Evolutionary conservation across 805 yeast species (phyloP), one percentile per base, ranked within the genome.

Genomic region (Cyberlindnera mrakii): DNA sequence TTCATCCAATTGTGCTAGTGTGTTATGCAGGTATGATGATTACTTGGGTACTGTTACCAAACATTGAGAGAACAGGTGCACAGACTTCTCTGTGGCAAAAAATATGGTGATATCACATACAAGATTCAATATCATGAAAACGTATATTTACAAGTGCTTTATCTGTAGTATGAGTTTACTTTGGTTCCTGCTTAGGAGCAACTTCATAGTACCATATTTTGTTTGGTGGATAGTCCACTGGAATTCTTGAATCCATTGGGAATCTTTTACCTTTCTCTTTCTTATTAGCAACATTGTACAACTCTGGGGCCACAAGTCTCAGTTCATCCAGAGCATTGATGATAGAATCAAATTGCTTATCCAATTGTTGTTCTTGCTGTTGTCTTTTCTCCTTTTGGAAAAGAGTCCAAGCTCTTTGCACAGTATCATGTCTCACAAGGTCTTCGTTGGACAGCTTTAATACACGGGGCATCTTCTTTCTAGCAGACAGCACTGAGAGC

Each of bases 201-300:
- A 65, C 68, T n/a, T 79, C 76, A 55, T 76, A 75, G 44, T 80
- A 78, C 97, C 97, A 90, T 16, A 85, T 71, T 47, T 75, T 73
- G 55, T 77, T 78, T 16, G 97, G 85, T 13, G 99, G 99, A 48
- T 71, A 86, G 43, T 89, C 91, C 1, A 95, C 84, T 17, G 99
- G 99, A 9, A 86, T 79, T 58, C 93, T 78, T 62, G 87, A 61
- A 57, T 91, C 96, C 54, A 85, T 66, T 5, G 96, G 91, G 62
- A 86, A 89, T 55, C 88, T 70, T 45, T 71, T 70, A 40, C 71
- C 71, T 35, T 63, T 62, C 51, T 83, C 82, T 39, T 68, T 65
- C 27, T 62, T 62, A 53, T 78, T 81, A 10, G 96, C 95, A 29
- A 68, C 69, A 41, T 70, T 74, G 53, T 70, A 89, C 40, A 91